Base-by-base conservation (phyloP, 2,329 filamentous ascomycete species). In the Chaetothyriales sp. region DNA sequence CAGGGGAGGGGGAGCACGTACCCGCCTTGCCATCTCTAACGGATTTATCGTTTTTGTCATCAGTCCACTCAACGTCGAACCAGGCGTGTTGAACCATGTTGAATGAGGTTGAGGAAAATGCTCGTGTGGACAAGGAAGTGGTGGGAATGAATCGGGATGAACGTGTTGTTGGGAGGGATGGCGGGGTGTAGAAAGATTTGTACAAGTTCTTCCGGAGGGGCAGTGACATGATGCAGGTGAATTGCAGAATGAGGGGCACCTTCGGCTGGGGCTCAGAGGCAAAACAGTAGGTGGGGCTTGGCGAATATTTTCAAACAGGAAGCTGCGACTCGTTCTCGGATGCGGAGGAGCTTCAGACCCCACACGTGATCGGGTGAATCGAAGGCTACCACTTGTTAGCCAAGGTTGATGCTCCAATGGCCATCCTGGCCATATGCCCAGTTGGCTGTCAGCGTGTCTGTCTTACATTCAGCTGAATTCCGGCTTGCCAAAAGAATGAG, bases 51-150 rank as follows among this genome's bases (percentile, higher is more conserved):
- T 68, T 59, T 58, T 79, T 83, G 60, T 76, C 69, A 66, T 70
- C 72, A 67, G 75, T 72, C 67, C 74, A 73, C 66, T 84, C 72
- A 60, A 93, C 65, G 57, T 89, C 83, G 73, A 90, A 88, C 74
- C 73, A 86, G 73, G 80, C 80, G 68, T 83, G 80, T 68, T 79
- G 71, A 66, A 75, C 72, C 87, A 94, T 95, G 70, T 76, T 81
- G 75, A 77, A 72, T 64, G 82, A 71, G 68, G 84, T 57, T 20
- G 55, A 52, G 45, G 55, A 57, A 47, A 59, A 54, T 45, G 51
- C 47, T 55, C 55, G 51, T 32, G 53, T 50, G n/a, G 51, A 46
- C 15, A 25, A 52, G 43, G 47, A 43, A 26, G 45, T 28, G 47
- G 50, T n/a, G 18, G 53, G 39, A 55, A 47, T 19, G 50, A 51